phyloP scores from a whole-genome alignment of 129 eudicot genomes.

The Pseudognaphalium luteoalbum region DNA sequence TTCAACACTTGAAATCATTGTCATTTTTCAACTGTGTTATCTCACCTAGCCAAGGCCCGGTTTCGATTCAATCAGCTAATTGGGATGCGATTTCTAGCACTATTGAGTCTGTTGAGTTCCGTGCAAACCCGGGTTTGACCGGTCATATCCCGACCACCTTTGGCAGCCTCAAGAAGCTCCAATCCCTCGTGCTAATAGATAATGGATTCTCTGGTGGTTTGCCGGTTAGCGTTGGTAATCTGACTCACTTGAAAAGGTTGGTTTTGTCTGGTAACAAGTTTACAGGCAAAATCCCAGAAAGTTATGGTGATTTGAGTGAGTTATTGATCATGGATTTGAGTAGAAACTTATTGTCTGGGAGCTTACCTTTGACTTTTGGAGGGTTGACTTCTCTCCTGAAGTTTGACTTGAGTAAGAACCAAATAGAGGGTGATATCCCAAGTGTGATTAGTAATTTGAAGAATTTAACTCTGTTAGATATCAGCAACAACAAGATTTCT shows the following conservation, averaged over 20 bases:
- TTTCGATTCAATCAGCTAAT: slow-evolving; percentile 42
- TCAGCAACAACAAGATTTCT: slow-evolving; percentile 63
- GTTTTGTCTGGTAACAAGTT: slow-evolving; percentile 59
- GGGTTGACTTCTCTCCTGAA: slow-evolving; percentile 66
- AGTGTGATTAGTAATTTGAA: slow-evolving; percentile 50
- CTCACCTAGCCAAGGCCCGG: slow-evolving; percentile 36
- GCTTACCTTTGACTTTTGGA: slow-evolving; percentile 53
- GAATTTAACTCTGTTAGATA: slow-evolving; percentile 68
- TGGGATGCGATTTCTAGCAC: slow-evolving; percentile 54
- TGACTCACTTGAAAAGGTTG: slow-evolving; percentile 52
- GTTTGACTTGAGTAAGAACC: slow-evolving; percentile 74
- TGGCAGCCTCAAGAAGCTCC: slow-evolving; percentile 62
- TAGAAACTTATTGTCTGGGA: slow-evolving; percentile 63
- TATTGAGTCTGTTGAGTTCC: slow-evolving; percentile 62
- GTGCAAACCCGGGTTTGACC: slow-evolving; percentile 57
- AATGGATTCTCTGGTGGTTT: slow-evolving; percentile 57
- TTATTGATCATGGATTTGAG: slow-evolving; percentile 77
- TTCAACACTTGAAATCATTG: slow-evolving; percentile 59
- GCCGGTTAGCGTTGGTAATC: slow-evolving; percentile 50
- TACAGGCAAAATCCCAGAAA: slow-evolving; percentile 54
- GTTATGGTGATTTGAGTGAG: slow-evolving; percentile 46
- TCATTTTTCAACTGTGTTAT: slow-evolving; percentile 72
- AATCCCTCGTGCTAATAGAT: slow-evolving; percentile 59
- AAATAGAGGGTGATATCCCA: slow-evolving; percentile 57
- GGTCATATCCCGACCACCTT: slow-evolving; percentile 57